Conservation (phyloP, 139 green algal species). For the Volvox reticuliferus region DNA sequence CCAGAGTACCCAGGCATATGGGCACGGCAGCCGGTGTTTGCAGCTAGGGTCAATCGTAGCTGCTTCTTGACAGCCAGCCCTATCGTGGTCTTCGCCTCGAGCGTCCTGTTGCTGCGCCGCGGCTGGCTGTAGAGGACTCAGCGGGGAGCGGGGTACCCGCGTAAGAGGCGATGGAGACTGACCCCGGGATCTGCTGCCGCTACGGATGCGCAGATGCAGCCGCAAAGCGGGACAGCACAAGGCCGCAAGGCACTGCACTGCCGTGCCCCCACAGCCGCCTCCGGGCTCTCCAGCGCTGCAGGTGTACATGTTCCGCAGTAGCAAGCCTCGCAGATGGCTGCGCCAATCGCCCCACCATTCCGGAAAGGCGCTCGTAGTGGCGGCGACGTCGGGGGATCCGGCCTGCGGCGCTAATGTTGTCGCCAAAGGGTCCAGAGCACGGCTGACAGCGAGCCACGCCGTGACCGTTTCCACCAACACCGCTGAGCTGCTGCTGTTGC, state of each 20-base stretch:
- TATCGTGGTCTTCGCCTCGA: too few relatives aligned
- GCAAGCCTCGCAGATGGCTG: not conserved
- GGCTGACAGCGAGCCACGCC: not conserved
- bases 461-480: not conserved
- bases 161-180: not conserved
- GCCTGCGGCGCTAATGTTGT: not conserved
- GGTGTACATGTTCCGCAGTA: not conserved
- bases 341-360: not conserved
- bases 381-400: not conserved
- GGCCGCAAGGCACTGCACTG: not conserved
- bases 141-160: not conserved
- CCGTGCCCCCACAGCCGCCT: not conserved
- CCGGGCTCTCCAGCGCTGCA: not conserved
- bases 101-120: too few relatives aligned
- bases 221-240: not conserved
- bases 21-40: not conserved
- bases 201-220: not conserved
- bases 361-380: not conserved
- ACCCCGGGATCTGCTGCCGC: not conserved
- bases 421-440: not conserved
- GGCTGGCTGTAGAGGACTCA: too few relatives aligned
- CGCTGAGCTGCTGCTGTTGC: not conserved
- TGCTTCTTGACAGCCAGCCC: too few relatives aligned
- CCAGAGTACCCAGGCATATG: conserved; percentile 9
- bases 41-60: too few relatives aligned